Evolutionary conservation across 805 yeast genomes (phyloP), one percentile per base, ranked within the genome.

Genomic region (Teunomyces pallodes): DNA sequence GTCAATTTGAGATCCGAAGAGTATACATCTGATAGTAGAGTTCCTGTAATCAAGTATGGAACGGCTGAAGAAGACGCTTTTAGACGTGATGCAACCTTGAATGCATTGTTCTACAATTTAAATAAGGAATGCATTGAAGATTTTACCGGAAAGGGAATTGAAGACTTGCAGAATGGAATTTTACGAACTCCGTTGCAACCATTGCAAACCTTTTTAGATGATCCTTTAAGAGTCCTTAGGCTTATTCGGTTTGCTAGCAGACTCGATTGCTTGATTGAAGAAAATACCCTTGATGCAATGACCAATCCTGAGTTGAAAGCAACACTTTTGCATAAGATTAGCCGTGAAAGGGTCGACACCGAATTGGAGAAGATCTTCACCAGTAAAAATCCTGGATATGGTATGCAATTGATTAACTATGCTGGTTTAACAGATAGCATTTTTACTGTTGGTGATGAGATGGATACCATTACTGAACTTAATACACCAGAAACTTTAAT

Each of bases 41-140:
- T 94, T n/a, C 99, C 99, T 1, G 64, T 72, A 1, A 82, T 89
- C 36, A 77, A 80, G 58, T 86, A 83, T 58, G 99, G 99, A 0
- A 90, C 98, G 0, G 92, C 98, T 0, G 77, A 80, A 52, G 87
- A 92, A 61, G 99, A 94, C 66, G 97, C 98, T 0, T 71, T 82
- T 54, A 78, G 99, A 59, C 76, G 99, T 61, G 99, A 94, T 69
- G 98, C 98, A 1, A 94, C 99, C 0, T 70, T 94, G 46, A 94
- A 94, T 64, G 96, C 99, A 0, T 69, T 94, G 20, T 94, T 94
- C 60, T 94, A 86, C 67, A 94, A 94, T 65, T 76, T 94, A 45
- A 77, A 78, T 46, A 79, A 83, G 4, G 74, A 73, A 10, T 55
- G 76, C 49, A 83, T 94, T 20, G 99, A 94, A 63, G 99, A 94